phyloP scores from a whole-genome alignment of 176 grass and related monocot species.

The barley (Hordeum vulgare) region DNA sequence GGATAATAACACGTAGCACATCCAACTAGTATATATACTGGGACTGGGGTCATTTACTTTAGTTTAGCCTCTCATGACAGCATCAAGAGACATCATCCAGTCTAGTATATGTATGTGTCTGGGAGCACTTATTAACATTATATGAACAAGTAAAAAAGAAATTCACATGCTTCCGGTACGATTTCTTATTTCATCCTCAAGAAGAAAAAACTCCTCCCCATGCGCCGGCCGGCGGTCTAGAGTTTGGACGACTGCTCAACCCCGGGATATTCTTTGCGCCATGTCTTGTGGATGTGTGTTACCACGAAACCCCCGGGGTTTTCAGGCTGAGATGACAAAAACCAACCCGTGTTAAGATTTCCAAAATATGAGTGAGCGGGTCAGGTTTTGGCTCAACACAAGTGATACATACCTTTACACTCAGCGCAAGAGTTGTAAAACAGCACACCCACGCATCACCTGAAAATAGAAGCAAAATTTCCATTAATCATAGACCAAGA shows the following conservation, averaged over 20 bases:
- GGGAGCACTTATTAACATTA: not conserved
- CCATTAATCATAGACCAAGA: not conserved
- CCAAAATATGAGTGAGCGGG: not conserved
- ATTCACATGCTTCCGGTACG: not conserved
- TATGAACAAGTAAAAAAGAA: not conserved
- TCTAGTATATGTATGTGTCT: not conserved
- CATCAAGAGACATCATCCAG: too few species aligned
- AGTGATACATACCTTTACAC: conserved; percentile 50
- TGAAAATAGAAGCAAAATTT: conserved; percentile 24
- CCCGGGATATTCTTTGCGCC: conserved; percentile 45
- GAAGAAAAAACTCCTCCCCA: not conserved
- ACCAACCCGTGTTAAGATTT: not conserved
- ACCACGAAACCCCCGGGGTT: conserved; percentile 33
- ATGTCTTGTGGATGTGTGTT: conserved; percentile 76
- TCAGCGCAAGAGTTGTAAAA: conserved; percentile 54
- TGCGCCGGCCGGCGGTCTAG: not conserved
- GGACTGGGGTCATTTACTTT: not conserved
- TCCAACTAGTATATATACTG: not conserved
- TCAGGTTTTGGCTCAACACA: not conserved
- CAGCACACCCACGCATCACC: conserved; percentile 41
- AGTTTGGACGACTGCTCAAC: conserved; percentile 32
- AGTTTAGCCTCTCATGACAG: not conserved
- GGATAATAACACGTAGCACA: not conserved
- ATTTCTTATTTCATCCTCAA: not conserved
- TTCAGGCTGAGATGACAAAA: conserved; percentile 43